Conservation (phyloP, 2,329 filamentous ascomycete species). For the Fusarium nematophilum region DNA sequence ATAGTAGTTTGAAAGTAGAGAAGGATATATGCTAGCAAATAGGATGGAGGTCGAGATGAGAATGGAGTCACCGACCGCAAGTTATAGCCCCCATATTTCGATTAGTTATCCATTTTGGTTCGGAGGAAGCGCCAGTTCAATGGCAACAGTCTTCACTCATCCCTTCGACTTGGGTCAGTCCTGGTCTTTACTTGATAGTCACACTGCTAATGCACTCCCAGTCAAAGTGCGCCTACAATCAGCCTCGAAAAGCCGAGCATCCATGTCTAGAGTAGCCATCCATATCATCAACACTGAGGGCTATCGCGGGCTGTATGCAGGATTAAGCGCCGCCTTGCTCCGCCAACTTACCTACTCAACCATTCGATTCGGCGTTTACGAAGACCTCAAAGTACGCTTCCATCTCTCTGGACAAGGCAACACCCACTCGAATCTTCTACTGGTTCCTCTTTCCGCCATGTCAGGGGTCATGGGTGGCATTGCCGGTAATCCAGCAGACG, state of each 20-base stretch:
- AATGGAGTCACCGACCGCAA: not conserved
- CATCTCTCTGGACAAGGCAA: not conserved
- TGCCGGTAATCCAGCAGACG: constrained; percentile 4
- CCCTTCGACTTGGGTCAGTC: not conserved
- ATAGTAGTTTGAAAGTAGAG: too few species aligned
- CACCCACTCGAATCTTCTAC: not conserved
- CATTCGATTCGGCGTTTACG: constrained; percentile 4
- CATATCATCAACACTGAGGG: not conserved
- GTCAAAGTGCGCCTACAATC: not conserved
- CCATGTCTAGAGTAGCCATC: not conserved
- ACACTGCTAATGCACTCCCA: not conserved
- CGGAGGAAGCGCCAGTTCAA: not conserved
- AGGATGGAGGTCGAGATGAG: too few species aligned
- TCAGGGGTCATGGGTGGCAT: constrained; percentile 1
- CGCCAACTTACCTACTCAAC: constrained; percentile 12
- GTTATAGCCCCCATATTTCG: not conserved
- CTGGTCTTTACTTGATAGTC: not conserved
- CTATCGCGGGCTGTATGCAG: not conserved
- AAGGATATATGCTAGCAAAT: too few species aligned
- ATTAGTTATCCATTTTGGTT: constrained; percentile 3
- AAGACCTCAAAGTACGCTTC: constrained; percentile 3
- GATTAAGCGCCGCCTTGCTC: not conserved
- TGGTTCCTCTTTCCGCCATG: not conserved
- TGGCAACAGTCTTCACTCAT: not conserved
- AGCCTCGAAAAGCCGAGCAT: not conserved